A percentile compares a stretch with the other conserved stretches of the same genome.
These are phyloP conservation scores for Cupressus sempervirens DNA, from an alignment of 75 land plant species.

Conservation along the genomic window DNA sequence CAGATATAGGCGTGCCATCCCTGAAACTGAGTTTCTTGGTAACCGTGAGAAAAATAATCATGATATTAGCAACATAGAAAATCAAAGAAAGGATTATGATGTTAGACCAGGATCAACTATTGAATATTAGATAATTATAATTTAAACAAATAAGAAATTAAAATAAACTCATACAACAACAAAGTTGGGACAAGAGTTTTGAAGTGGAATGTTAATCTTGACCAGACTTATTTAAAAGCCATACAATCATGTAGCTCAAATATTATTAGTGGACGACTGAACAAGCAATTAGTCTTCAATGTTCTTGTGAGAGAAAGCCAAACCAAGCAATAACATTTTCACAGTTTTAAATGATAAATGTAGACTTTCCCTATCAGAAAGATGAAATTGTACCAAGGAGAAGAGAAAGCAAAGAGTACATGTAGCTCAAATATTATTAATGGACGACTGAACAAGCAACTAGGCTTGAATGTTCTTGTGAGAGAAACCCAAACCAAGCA, in stretches of 20 bases:
- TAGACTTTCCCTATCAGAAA: neutral
- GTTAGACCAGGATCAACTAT: too few species aligned
- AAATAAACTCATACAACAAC: too few species aligned
- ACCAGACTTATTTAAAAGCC: too few species aligned
- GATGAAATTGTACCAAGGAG: neutral
- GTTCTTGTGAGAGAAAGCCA: neutral
- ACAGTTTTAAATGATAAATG: neutral
- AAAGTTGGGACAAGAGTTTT: too few species aligned
- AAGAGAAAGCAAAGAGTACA: neutral
- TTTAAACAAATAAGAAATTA: too few species aligned
- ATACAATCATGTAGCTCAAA: neutral
- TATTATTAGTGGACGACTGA: neutral
- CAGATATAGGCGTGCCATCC: neutral
- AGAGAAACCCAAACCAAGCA: neutral
- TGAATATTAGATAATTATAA: too few species aligned
- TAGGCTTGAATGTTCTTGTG: neutral
- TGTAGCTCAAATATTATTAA: neutral
- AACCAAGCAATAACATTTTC: neutral
- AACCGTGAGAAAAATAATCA: neutral
- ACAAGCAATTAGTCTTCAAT: neutral
- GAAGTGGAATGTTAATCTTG: too few species aligned
- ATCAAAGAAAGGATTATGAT: neutral
- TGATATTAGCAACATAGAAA: neutral
- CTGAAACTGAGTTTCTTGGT: neutral
- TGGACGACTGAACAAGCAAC: neutral